Percentiles rank a stretch among this genome's conserved stretches.
phyloP scores from a whole-genome alignment of 768 basidiomycete genomes.

The Suillus plorans region DNA sequence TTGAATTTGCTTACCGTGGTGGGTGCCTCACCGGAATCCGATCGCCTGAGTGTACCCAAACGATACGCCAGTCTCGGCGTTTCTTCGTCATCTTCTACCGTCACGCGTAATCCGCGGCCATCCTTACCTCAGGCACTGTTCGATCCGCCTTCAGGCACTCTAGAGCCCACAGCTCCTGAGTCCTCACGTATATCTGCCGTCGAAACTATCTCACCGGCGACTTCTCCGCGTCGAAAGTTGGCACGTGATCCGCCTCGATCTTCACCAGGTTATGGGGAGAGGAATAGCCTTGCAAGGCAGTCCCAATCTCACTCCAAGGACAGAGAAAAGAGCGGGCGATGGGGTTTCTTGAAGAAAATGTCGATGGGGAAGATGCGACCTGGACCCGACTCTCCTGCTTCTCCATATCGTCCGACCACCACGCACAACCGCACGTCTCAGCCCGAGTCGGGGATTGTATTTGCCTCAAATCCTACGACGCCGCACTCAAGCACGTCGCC shows the following conservation, averaged over 20 bases:
- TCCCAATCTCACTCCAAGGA: slow-evolving; percentile 24
- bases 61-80: slow-evolving; percentile 71
- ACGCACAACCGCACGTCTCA: slow-evolving; percentile 22
- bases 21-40: slow-evolving; percentile 31
- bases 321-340: slow-evolving; percentile 71
- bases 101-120: slow-evolving; percentile 37
- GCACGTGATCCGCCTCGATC: slow-evolving; percentile 14
- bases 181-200: slow-evolving; percentile 24
- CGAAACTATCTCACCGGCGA: slow-evolving; percentile 21
- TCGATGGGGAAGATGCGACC: slow-evolving; percentile 89
- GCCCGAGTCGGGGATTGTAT: slow-evolving; percentile 17
- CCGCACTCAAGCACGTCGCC: slow-evolving; percentile 46
- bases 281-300: slow-evolving; percentile 21
- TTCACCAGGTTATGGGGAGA: slow-evolving; percentile 24
- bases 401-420: slow-evolving; percentile 36
- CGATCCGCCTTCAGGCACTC: slow-evolving; percentile 46
- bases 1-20: slow-evolving; percentile 55
- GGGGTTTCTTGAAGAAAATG: slow-evolving; percentile 99
- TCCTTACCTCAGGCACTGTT: slow-evolving; percentile 45
- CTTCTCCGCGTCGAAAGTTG: slow-evolving; percentile 27
- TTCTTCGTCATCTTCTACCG: slow-evolving; percentile 37
- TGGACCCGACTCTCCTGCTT: slow-evolving; percentile 46
- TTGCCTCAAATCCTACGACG: slow-evolving; percentile 23
- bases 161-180: slow-evolving; percentile 12
- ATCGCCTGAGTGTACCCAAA: slow-evolving; percentile 41